Base-by-base conservation (phyloP, 176 grass and related monocot species). In the Hordeum marinum region DNA sequence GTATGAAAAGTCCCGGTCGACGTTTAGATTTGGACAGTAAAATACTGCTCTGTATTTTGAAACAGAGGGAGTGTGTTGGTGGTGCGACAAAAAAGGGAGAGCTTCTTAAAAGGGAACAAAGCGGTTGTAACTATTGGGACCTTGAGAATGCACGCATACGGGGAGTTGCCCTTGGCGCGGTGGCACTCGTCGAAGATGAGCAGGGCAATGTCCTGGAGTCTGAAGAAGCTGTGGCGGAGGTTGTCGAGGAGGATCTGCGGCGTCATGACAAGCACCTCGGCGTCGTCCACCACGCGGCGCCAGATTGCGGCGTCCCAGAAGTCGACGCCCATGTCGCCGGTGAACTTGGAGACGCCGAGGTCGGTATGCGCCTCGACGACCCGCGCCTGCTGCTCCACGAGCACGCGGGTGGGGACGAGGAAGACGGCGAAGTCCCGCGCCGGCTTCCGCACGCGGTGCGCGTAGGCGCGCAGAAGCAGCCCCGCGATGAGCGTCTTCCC, bases 111-210 rank as follows among this genome's bases (percentile, higher is more conserved):
- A 39, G 12, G 54, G 15, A 32, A 58, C 27, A 46, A 7, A 17
- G 1, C 9, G 12, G 46, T 67, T 34, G 36, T 66, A 21, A 29
- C 3, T 77, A 23, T 48, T 12, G 18, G 17, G 72, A 97, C 94
- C 77, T 81, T 97, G 57, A 97, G 43, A 81, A 97, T 94, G 72
- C 80, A 89, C 66, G 92, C 94, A 74, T 97, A 97, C 8, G 87
- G 77, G 54, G 80, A 55, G 43, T 83, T 75, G 39, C 94, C 88
- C 26, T 50, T 82, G 42, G 94, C 80, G 46, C 26, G 71, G 83
- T 97, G 94, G 60, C 94, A 97, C 73, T 97, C 94, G 55, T 97
- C 94, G 79, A 97, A 94, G 78, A 97, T 94, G 71, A 97, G 84
- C 32, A 97, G 71, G 29, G 80, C 80, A 50, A 97, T 97, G 70